Base-by-base conservation (phyloP, 2,329 filamentous ascomycete species). In the Dothistroma pini region DNA sequence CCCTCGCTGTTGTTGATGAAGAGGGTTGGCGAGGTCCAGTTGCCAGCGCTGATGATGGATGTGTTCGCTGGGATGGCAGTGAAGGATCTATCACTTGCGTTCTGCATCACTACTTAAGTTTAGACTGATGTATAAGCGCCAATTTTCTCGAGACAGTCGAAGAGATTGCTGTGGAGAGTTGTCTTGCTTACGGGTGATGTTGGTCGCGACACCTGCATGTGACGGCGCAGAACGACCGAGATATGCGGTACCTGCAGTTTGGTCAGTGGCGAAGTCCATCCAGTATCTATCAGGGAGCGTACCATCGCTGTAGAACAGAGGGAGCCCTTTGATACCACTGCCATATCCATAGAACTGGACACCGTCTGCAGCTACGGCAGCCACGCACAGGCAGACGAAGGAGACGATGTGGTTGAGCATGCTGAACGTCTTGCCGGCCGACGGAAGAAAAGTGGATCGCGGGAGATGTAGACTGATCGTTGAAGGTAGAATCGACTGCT, bases 231-330 rank as follows among this genome's bases (percentile, higher is more conserved):
- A 48, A 34, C 54, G 49, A 2, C 66, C 64, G 38, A 68, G 41
- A 51, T 65, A 62, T 21, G 66, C 66, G 31, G 44, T 22, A 1
- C 65, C 63, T 67, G 54, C 16, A 34, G 1, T 16, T 22, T 11
- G 14, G 12, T 66, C 34, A 63, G 56, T 35, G 41, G 14, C n/a
- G 41, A 31, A 11, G 10, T 11, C n/a, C 21, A n/a, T 11, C 10
- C 19, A 53, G 6, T 10, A 16, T 29, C 21, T 8, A 22, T 22
- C 8, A 31, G 19, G 32, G 14, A 29, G 50, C 58, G 14, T 48
- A 63, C 66, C 66, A 34, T 68, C 62, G 22, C 48, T 54, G 47
- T 66, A 69, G 44, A 65, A 60, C 9, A 67, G 31, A 21, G 67
- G 65, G 32, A 65, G 35, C 4, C 67, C 67, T 47, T 57, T 54